Conservation (phyloP, 139 green algal species). For the Eudorina sp. region DNA sequence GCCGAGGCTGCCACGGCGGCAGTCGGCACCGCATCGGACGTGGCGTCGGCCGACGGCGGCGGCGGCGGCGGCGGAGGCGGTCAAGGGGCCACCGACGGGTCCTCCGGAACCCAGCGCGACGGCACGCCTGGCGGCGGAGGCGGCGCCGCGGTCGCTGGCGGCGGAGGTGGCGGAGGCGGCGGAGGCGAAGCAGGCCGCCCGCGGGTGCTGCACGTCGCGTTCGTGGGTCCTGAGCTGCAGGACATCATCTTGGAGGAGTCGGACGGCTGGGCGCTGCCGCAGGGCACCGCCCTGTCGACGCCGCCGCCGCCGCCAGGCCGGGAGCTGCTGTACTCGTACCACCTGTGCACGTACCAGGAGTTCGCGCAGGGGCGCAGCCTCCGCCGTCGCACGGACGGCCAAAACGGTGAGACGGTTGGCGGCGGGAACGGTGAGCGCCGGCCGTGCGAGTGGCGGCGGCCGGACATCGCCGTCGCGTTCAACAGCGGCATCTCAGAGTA, state of each 20-base stretch:
- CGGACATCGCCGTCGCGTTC: conserved; percentile 35
- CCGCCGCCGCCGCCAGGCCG: conserved; percentile 7
- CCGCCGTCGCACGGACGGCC: neutral
- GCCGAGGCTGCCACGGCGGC: neutral
- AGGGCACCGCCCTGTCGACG: neutral
- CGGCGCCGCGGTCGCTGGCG: too few relatives aligned
- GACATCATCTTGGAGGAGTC: conserved; percentile 43
- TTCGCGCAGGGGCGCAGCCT: neutral
- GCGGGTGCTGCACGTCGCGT: conserved; percentile 33
- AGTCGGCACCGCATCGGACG: neutral
- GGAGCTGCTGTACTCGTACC: conserved; percentile 43
- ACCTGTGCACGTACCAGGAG: conserved; percentile 46
- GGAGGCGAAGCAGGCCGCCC: too few relatives aligned
- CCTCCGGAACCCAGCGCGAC: too few relatives aligned
- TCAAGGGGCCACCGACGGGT: too few relatives aligned
- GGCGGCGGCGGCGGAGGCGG: neutral
- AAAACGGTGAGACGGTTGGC: neutral
- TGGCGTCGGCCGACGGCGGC: too few relatives aligned
- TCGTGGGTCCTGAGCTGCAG: conserved; percentile 45
- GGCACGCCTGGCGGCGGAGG: too few relatives aligned
- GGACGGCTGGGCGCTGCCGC: conserved; percentile 17
- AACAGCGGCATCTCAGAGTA: conserved; percentile 35
- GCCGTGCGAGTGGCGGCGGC: neutral
- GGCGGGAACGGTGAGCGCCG: neutral
- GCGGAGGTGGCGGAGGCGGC: neutral